These are phyloP conservation scores for Dendrothele bispora DNA, from an alignment of 768 basidiomycete genomes.

Conservation along the genomic window DNA sequence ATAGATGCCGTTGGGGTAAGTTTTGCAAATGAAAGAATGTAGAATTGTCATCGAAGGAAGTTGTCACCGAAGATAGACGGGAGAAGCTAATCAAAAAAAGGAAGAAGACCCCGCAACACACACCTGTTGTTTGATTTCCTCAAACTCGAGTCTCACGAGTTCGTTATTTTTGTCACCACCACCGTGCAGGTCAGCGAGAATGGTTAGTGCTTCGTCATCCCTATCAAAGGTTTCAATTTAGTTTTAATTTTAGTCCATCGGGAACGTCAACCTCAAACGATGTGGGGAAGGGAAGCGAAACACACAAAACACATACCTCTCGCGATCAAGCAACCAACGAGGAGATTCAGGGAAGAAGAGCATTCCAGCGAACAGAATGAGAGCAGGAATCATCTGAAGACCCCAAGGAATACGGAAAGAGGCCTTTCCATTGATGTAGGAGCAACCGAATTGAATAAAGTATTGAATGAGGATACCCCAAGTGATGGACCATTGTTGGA, in stretches of 20 bases:
- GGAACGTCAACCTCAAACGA: background rate
- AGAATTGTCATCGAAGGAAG: too few species aligned
- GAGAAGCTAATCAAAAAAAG: too few species aligned
- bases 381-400: constrained; percentile 76
- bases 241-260: background rate
- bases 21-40: too few species aligned
- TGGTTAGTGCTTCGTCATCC: constrained; percentile 64
- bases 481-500: constrained; percentile 80
- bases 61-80: too few species aligned
- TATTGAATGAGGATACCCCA: constrained; percentile 80
- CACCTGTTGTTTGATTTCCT: too few species aligned
- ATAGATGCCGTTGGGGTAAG: too few species aligned
- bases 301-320: constrained; percentile 40
- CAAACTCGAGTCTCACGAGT: constrained; percentile 68
- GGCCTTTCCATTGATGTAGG: constrained; percentile 65
- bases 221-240: constrained; percentile 22
- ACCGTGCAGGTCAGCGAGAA: constrained; percentile 76
- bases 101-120: too few species aligned
- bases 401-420: constrained; percentile 84
- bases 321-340: constrained; percentile 68
- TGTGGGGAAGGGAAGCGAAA: too few species aligned
- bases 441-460: constrained; percentile 75
- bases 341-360: constrained; percentile 67
- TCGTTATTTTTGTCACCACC: constrained; percentile 55
- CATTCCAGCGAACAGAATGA: constrained; percentile 70